These are phyloP conservation scores for Eleusine coracana DNA, from an alignment of 176 grass and related monocot genomes.

Conservation along the genomic window DNA sequence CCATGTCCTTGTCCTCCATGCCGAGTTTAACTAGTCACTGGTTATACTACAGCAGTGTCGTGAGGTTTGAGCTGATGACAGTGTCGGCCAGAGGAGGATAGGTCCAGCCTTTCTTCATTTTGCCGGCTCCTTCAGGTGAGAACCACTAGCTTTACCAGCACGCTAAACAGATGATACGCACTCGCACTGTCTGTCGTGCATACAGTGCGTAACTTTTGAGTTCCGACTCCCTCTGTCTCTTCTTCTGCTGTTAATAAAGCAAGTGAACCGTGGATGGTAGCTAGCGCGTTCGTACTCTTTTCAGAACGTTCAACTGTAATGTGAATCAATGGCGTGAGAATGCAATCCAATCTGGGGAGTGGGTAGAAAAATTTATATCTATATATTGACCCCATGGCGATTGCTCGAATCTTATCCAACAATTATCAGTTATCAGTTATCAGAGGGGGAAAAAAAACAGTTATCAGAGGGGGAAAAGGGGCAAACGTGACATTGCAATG, in stretches of 20 bases:
- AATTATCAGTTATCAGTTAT: neutral
- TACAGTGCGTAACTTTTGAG: neutral
- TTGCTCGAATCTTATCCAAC: constrained; percentile 10
- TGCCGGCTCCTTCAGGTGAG: neutral
- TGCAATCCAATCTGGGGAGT: neutral
- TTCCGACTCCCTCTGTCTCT: neutral
- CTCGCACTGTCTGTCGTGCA: neutral
- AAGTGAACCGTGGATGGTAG: neutral
- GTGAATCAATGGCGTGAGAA: neutral
- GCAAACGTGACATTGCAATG: too few relatives aligned
- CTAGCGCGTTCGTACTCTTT: too few relatives aligned
- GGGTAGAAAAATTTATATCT: neutral
- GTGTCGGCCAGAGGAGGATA: too few relatives aligned
- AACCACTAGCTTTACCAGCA: constrained; percentile 2
- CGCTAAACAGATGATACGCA: neutral
- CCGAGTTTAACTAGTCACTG: constrained; percentile 17
- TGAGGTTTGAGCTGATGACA: too few relatives aligned
- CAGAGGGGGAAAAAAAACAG: too few relatives aligned
- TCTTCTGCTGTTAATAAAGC: neutral
- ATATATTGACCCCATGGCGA: neutral
- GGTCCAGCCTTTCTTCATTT: neutral
- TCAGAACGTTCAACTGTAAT: neutral
- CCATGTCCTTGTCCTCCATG: neutral
- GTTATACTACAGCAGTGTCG: too few relatives aligned
- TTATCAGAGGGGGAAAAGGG: too few relatives aligned